phyloP scores from a whole-genome alignment of 192 early-diverging fungal species.

The Backusella tarrabulga region DNA sequence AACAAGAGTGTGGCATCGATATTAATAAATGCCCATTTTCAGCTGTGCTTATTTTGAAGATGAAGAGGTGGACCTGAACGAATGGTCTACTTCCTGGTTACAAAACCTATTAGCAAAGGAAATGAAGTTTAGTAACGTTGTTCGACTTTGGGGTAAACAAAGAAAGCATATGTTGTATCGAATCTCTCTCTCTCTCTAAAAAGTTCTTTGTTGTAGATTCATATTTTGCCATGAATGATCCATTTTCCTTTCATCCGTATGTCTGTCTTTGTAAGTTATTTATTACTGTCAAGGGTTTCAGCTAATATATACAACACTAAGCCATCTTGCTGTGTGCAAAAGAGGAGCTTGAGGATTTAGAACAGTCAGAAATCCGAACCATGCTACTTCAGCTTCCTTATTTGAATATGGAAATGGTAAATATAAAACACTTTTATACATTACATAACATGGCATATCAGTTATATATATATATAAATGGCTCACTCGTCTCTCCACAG shows the following conservation, averaged over 20 bases:
- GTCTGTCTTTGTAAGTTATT: constrained; percentile 65
- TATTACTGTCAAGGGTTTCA: background rate
- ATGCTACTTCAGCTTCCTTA: constrained; percentile 74
- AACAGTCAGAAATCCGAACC: constrained; percentile 86
- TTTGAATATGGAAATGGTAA: constrained; percentile 63
- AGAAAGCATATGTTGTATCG: background rate
- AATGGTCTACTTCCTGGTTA: constrained; percentile 83
- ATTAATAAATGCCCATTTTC: background rate
- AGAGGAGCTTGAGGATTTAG: constrained; percentile 82
- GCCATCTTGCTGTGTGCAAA: constrained; percentile 71
- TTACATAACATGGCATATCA: background rate
- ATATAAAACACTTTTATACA: background rate
- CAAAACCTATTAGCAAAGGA: constrained; percentile 75
- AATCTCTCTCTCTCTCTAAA: no score
- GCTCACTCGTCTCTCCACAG: constrained; percentile 16
- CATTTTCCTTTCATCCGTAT: constrained; percentile 79
- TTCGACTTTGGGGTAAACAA: constrained; percentile 68
- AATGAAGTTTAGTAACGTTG: constrained; percentile 71
- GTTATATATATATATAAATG: no score
- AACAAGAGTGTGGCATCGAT: background rate
- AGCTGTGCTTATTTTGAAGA: constrained; percentile 87
- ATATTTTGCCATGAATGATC: constrained; percentile 76
- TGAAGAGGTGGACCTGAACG: constrained; percentile 85
- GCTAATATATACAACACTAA: background rate
- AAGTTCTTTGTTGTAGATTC: constrained; percentile 50